phyloP scores from a whole-genome alignment of 768 basidiomycete genomes.

The Macrocybe gigantea region DNA sequence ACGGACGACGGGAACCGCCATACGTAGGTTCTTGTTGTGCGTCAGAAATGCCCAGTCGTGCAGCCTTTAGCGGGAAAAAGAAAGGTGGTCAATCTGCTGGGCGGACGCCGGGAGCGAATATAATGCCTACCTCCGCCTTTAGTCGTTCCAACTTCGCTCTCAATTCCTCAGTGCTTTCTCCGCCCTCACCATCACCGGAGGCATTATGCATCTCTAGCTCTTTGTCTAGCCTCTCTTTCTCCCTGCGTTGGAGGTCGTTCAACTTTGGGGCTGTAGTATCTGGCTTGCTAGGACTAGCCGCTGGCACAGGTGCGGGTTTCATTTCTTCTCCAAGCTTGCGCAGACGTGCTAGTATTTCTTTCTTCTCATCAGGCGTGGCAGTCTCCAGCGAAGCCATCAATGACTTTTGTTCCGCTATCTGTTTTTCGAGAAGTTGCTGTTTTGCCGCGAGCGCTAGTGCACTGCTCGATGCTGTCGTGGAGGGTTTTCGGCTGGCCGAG shows the following conservation, averaged over 20 bases:
- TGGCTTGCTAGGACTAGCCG: constrained; percentile 20
- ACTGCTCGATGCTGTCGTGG: constrained; percentile 25
- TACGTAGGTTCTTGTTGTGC: constrained; percentile 31
- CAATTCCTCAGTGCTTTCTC: constrained; percentile 58
- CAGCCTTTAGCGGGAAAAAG: constrained; percentile 42
- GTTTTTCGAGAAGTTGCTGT: constrained; percentile 71
- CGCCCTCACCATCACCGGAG: constrained; percentile 28
- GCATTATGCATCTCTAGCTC: constrained; percentile 71
- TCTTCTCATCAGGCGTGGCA: constrained; percentile 68
- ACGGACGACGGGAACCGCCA: constrained; percentile 50
- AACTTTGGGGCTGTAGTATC: constrained; percentile 14
- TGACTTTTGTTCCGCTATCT: constrained; percentile 84
- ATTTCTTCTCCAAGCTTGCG: constrained; percentile 79
- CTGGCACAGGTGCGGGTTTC: constrained; percentile 35
- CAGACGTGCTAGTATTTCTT: constrained; percentile 68
- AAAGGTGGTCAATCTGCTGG: not conserved
- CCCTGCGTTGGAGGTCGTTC: constrained; percentile 46
- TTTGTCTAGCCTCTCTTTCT: constrained; percentile 69
- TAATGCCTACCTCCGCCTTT: constrained; percentile 63
- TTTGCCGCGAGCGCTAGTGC: constrained; percentile 54
- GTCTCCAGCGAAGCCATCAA: constrained; percentile 67
- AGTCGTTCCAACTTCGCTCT: constrained; percentile 72
- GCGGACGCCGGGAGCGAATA: not conserved
- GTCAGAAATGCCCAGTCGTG: constrained; percentile 66
- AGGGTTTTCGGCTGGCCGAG: constrained; percentile 29